Evolutionary conservation across 1,139 yeast species (phyloP), one percentile per base, ranked within the genome.

Genomic region (Candida tropicalis): DNA sequence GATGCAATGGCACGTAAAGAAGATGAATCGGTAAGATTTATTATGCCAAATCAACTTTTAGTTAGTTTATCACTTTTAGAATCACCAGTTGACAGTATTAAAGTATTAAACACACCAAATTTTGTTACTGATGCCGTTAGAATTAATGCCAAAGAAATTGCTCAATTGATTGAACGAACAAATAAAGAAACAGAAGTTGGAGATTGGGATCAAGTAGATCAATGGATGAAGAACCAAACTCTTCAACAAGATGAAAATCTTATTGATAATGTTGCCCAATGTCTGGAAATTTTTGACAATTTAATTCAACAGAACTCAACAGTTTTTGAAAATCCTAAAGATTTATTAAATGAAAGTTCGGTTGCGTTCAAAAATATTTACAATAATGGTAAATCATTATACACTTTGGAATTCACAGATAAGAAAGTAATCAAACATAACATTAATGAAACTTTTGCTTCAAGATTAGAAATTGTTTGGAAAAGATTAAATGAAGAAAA

Each of bases 1-100:
- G 98, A 95, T 58, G 46, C 54, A 2, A 57, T 76, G 29, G 98
- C 98, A 1, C 75, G 95, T 47, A 56, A 68, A 35, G 75, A 78
- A 39, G 99, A 95, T 59, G 99, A 95, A 62, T 87, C 96, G 2
- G 81, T 85, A 1, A 71, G 96, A 49, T 93, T 70, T 55, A 70
- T 93, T 7, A 84, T 91, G 93, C 82, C 96, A 4, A 90, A 89
- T 58, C 95, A 86, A 55, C 63, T 85, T 8, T 60, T 93, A 40
- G 84, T 85, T 0, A 75, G 84, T 1, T 64, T 93, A 41, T 82
- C 84, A 3, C 68, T 76, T 10, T 56, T 71, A 39, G 55, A 71
- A 10, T 67, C 72, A 35, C 95, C 96, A 1, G 74, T 78, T 0
- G 82, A 76, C 46, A 66, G 78, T 0, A 67, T 72, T 13, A 82